Evolutionary conservation across 2,329 filamentous ascomycete species (phyloP), one percentile per base, ranked within the genome.

Genomic region (Graphilbum sp.): DNA sequence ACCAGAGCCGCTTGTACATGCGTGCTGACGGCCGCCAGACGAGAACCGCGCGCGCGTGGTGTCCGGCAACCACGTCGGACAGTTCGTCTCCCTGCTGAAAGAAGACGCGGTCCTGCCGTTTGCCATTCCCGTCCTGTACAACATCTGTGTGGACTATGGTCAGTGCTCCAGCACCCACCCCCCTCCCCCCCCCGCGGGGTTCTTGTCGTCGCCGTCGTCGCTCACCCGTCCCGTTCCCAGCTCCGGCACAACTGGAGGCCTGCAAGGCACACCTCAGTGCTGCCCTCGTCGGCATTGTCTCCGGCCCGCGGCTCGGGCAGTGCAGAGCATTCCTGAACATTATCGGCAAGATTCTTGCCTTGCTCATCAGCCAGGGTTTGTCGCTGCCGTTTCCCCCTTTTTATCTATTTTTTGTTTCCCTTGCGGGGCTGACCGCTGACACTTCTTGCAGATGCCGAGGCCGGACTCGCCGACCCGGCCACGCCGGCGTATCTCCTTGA

Each of bases 111-210:
- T 75, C 16, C 52, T 73, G 8, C 53, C 60, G 0, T 70, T 71
- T 49, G 61, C 62, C 27, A 63, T 77, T 31, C 69, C 72, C 0
- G 74, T 77, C 8, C 54, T 78, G 4, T 75, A 68, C 52, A 79
- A 79, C 48, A 61, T 75, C 35, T 64, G 72, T 39, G 63, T 77
- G 13, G 74, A 79, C 49, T 77, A 75, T 49, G 69, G 72, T 76
- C 50, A 17, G 25, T 2, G 2, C 3, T 37, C 34, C 13, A n/a
- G 23, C 23, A 25, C 23, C 7, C 23, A 25, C 23, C 23, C 23
- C 12, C 23, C 23, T n/a, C n/a, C n/a, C n/a, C n/a, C n/a, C n/a
- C n/a, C n/a, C n/a, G n/a, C n/a, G n/a, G n/a, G n/a, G n/a, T 24
- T 5, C 11, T 11, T 24, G 21, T 11, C 21, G 21, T 24, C 21